Evolutionary conservation across 352 stramenopile species (phyloP).

Genomic region (Phytophthora cactorum): DNA sequence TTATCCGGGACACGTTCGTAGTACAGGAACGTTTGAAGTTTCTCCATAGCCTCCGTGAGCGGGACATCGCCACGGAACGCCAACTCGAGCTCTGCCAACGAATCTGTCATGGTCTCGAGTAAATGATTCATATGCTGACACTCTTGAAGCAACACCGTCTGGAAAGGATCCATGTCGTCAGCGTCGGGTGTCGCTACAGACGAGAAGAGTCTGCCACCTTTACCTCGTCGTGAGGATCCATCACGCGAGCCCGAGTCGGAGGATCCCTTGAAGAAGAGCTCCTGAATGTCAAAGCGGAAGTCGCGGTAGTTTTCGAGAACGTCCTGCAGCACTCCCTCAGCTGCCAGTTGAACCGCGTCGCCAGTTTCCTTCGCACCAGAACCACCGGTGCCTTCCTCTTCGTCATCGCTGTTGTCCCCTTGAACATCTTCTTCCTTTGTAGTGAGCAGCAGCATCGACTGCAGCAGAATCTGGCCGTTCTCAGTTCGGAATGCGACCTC

Average conservation of each 20-base stretch:
- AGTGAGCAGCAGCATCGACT: constrained; percentile 80
- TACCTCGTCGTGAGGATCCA: constrained; percentile 23
- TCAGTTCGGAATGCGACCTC: constrained; percentile 93
- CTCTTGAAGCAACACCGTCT: constrained; percentile 92
- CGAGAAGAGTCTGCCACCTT: constrained; percentile 46
- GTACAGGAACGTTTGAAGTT: constrained; percentile 81
- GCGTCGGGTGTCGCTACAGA: constrained; percentile 37
- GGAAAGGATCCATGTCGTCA: constrained; percentile 90
- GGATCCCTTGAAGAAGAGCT: constrained; percentile 73
- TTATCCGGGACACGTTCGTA: constrained; percentile 70
- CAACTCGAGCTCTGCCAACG: constrained; percentile 85
- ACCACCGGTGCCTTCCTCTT: constrained; percentile 12
- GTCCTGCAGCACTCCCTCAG: constrained; percentile 88
- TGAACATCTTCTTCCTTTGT: constrained; percentile 48
- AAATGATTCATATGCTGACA: constrained; percentile 90
- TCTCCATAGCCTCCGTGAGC: constrained; percentile 89
- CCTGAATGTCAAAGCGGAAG: constrained; percentile 82
- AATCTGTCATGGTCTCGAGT: constrained; percentile 77
- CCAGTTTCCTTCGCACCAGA: constrained; percentile 44
- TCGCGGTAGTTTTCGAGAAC: constrained; percentile 92
- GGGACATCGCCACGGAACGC: constrained; percentile 90
- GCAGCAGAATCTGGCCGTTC: constrained; percentile 76
- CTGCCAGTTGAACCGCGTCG: constrained; percentile 80
- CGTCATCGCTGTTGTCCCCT: constrained; percentile 42
- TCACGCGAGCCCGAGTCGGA: constrained; percentile 38